Evolutionary conservation across 192 early-diverging fungal species (phyloP), one percentile per base, ranked within the genome.

Genomic region (Radiomyces spectabilis): DNA sequence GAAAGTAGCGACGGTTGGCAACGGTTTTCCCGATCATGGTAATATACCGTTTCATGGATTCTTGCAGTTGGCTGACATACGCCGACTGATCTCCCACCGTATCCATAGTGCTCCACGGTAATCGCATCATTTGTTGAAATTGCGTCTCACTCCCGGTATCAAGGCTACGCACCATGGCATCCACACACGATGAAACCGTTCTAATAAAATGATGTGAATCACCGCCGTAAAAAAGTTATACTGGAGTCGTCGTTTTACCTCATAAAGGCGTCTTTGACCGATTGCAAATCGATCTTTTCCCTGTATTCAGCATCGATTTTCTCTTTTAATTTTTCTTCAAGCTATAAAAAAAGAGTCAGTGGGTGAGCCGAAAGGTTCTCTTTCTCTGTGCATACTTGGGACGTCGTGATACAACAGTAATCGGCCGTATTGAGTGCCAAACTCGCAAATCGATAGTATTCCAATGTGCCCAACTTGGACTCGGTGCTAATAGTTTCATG

Each of bases 61-160:
- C 69, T 30, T 83, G 82, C 9, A 92, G 76, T 52, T 75, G 53
- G 3, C 80, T 74, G 9, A 99, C 81, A 63, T 95, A 93, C 35
- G 79, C 83, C 0, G 89, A 93, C 65, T 99, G 96, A 68, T 99
- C 96, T 9, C 94, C 96, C 15, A 97, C 94, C 7, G 82, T 74
- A 47, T 91, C 85, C 43, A 97, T 55, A 0, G 75, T 78, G 4
- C 74, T 83, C 94, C 96, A 99, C 2, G 78, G 77, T 9, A 85
- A 70, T 53, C 83, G 81, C 4, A 82, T 59, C 88, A 99, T 91
- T 21, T 73, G 55, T 1, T 74, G 65, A 26, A 96, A 60, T 8
- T 84, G 80, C 7, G 85, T 69, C 27, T 89, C 93, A 32, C 84
- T 80, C 37, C 73, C 58, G 12, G 63, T 75, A 48, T 91, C 87